Evolutionary conservation across 2,329 filamentous ascomycete genomes (phyloP), one percentile per base, ranked within the genome.

Genomic region (Lachnellula subtilissima): DNA sequence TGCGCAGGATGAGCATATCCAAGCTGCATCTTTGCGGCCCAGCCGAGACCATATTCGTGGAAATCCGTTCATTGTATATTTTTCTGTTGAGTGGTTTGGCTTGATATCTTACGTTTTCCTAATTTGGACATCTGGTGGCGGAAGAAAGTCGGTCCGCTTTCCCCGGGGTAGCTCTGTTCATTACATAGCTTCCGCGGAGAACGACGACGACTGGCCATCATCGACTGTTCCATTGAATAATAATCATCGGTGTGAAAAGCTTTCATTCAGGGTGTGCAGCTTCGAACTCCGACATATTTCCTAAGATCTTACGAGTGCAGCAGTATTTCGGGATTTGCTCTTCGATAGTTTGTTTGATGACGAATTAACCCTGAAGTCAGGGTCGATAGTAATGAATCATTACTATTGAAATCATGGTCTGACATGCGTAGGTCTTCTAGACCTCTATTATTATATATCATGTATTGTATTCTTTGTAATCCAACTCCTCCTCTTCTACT

Each of bases 1-100:
- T 32, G 65, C 56, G 57, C 67, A 70, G 8, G 63, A 63, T 6
- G 65, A 66, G 54, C 66, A 69, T 46, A 66, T 57, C 68, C 67
- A 67, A 54, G 61, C 59, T 56, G 57, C 56, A 59, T 64, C 61
- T 58, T 62, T 65, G 52, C 55, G 57, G 42, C 47, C 56, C 35
- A 65, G 25, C 42, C 64, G 51, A 17, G 57, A 58, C 23, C 63
- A 50, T 42, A 64, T 32, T 25, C 64, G 61, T n/a, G 65, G 54
- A 46, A 62, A 51, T 14, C 46, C 57, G 23, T 63, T 64, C 65
- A 67, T 67, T 48, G 35, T 58, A 49, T 54, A 15, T 46, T n/a
- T 22, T 46, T 43, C 39, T 23, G 19, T 43, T 14, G 19, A 48
- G 35, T 42, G 45, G 35, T 25, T 17, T 17, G 45, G 35, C 53